phyloP scores from a whole-genome alignment of 2,329 filamentous ascomycete genomes.

The Chalaropsis ovoidea region DNA sequence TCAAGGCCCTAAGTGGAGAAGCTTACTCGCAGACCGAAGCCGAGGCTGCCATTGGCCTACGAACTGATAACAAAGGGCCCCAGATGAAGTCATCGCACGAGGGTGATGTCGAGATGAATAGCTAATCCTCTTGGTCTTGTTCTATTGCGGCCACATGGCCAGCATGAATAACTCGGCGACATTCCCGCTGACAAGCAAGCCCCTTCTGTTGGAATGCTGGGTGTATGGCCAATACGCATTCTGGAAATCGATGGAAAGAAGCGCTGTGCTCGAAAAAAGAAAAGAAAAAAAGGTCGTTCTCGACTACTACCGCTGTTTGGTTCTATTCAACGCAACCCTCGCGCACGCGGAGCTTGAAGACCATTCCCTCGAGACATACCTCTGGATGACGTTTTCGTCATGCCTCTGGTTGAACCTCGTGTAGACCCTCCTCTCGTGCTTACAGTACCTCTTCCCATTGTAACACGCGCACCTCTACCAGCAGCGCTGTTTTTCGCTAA shows the following conservation, averaged over 20 bases:
- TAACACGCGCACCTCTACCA: constrained; percentile 33
- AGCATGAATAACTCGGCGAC: not conserved
- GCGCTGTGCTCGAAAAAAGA: not conserved
- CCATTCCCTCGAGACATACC: constrained; percentile 38
- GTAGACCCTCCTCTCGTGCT: constrained; percentile 20
- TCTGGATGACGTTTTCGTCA: not conserved
- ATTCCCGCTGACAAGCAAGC: not conserved
- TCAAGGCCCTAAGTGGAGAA: constrained; percentile 72
- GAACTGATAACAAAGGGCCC: constrained; percentile 52
- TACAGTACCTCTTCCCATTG: constrained; percentile 28
- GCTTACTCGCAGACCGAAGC: constrained; percentile 80
- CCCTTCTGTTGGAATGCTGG: not conserved
- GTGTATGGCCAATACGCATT: not conserved
- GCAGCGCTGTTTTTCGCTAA: not conserved
- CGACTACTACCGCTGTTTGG: not conserved
- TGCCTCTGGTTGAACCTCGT: constrained; percentile 27
- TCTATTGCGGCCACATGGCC: not conserved
- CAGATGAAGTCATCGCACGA: constrained; percentile 26
- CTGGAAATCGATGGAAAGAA: constrained; percentile 1
- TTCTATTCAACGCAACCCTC: constrained; percentile 32
- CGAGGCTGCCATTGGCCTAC: constrained; percentile 65
- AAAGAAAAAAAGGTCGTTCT: not conserved
- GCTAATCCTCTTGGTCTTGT: constrained; percentile 26
- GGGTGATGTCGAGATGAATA: constrained; percentile 33
- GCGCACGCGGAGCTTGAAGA: constrained; percentile 39